These are phyloP conservation scores for Aureobasidium sp. DNA, from an alignment of 2,329 filamentous ascomycete genomes.

Conservation along the genomic window DNA sequence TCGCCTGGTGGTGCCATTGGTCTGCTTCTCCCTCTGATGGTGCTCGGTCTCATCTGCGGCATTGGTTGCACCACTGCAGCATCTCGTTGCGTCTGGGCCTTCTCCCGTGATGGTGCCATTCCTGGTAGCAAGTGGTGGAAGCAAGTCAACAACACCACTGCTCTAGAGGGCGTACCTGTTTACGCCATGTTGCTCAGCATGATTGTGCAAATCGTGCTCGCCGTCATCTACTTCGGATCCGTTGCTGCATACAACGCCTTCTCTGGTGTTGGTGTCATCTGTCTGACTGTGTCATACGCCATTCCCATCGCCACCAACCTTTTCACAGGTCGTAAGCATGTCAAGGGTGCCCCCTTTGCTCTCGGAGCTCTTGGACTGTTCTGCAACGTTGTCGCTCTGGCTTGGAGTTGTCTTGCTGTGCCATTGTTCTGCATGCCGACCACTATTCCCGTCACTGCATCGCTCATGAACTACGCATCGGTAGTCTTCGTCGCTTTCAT, in stretches of 20 bases:
- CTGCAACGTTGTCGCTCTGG: slow-evolving; percentile 56
- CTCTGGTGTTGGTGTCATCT: slow-evolving; percentile 61
- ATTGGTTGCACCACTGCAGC: slow-evolving; percentile 62
- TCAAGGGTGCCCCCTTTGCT: slow-evolving; percentile 50
- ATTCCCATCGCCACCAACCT: slow-evolving; percentile 58
- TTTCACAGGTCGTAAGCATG: slow-evolving; percentile 50
- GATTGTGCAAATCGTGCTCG: slow-evolving; percentile 55
- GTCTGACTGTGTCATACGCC: slow-evolving; percentile 59
- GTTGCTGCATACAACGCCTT: slow-evolving; percentile 59
- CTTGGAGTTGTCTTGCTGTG: slow-evolving; percentile 60
- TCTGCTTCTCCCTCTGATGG: slow-evolving; percentile 56
- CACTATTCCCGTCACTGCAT: slow-evolving; percentile 49
- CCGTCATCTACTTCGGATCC: slow-evolving; percentile 62
- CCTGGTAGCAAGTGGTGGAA: slow-evolving; percentile 55
- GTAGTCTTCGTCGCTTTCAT: slow-evolving; percentile 64
- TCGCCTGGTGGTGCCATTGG: slow-evolving; percentile 52
- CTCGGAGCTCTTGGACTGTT: slow-evolving; percentile 54
- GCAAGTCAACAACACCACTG: slow-evolving; percentile 52
- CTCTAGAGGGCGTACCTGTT: slow-evolving; percentile 52
- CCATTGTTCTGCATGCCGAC: slow-evolving; percentile 69
- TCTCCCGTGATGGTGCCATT: slow-evolving; percentile 62
- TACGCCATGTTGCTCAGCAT: slow-evolving; percentile 68
- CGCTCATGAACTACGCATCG: slow-evolving; percentile 63
- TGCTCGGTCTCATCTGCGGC: slow-evolving; percentile 59
- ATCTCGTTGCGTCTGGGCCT: slow-evolving; percentile 61